Evolutionary conservation across 495 filamentous ascomycete species (phyloP).

Genomic region (Aeminium ludgeri): DNA sequence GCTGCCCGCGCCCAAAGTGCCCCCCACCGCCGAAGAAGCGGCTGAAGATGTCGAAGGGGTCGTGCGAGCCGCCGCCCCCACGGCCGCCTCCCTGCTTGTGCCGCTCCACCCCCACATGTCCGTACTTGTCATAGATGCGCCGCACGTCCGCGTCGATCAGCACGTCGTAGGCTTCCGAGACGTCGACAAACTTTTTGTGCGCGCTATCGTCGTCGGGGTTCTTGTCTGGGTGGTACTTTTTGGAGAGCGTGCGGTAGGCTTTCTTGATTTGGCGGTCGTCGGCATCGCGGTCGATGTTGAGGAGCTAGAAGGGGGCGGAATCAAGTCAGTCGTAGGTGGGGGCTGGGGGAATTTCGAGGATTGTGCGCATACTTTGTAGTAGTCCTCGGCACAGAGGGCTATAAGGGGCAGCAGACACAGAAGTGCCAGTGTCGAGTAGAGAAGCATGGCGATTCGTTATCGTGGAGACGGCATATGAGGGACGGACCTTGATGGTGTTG

Average conservation of each 20-base stretch:
- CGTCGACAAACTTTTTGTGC: conserved; percentile 82
- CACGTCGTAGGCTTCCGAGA: conserved; percentile 92
- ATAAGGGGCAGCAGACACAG: conserved; percentile 31
- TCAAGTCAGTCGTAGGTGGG: neutral
- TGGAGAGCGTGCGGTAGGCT: conserved; percentile 84
- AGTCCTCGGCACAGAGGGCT: conserved; percentile 57
- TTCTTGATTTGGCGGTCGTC: conserved; percentile 85
- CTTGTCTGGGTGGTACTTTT: conserved; percentile 96
- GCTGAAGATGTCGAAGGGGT: conserved; percentile 94
- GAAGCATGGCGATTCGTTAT: conserved; percentile 7
- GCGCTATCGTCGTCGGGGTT: conserved; percentile 75
- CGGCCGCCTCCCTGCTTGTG: conserved; percentile 54
- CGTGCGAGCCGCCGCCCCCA: conserved; percentile 44
- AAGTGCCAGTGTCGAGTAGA: conserved; percentile 17
- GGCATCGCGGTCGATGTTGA: conserved; percentile 66
- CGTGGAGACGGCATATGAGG: neutral
- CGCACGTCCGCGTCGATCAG: conserved; percentile 68
- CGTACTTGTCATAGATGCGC: conserved; percentile 89
- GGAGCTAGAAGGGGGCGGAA: conserved; percentile 33
- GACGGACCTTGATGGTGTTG: neutral
- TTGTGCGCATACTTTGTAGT: conserved; percentile 59
- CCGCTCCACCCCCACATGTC: conserved; percentile 76
- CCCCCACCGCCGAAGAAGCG: conserved; percentile 91
- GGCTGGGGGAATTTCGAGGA: conserved; percentile 3
- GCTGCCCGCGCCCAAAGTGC: conserved; percentile 65